Evolutionary conservation across 106 monocot genomes (phyloP).

Genomic region (Posidonia australis): DNA sequence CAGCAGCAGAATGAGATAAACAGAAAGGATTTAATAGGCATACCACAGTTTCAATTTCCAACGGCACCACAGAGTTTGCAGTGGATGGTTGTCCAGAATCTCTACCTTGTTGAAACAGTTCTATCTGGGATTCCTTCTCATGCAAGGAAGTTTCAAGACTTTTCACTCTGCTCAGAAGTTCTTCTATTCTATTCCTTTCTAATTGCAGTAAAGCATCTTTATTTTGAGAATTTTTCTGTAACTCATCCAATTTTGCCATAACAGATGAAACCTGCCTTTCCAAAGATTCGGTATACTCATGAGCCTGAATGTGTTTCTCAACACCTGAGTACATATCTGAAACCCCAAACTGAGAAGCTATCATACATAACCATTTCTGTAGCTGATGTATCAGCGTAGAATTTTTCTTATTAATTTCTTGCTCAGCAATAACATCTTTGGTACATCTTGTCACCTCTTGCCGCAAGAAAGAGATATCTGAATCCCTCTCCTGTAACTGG

Average conservation of each 20-base stretch:
- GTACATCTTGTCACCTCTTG: conserved; percentile 85
- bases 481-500: conserved; percentile 63
- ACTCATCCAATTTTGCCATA: conserved; percentile 50
- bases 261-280: conserved; percentile 37
- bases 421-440: conserved; percentile 56
- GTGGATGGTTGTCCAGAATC: conserved; percentile 22
- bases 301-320: conserved; percentile 33
- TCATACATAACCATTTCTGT: conserved; percentile 31
- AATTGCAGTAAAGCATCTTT: conserved; percentile 68
- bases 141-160: conserved; percentile 42
- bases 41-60: conserved; percentile 75
- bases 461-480: conserved; percentile 87
- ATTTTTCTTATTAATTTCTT: conserved; percentile 62
- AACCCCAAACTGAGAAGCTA: conserved; percentile 42
- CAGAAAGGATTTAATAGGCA: conserved; percentile 3
- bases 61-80: conserved; percentile 26
- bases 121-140: conserved; percentile 37
- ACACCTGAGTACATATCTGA: conserved; percentile 21
- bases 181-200: conserved; percentile 54
- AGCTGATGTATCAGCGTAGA: conserved; percentile 38
- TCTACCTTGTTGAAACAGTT: conserved; percentile 17
- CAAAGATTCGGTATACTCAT: conserved; percentile 31
- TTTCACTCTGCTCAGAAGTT: conserved; percentile 35
- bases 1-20: neutral
- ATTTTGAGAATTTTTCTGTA: conserved; percentile 33